phyloP scores from a whole-genome alignment of 2,329 filamentous ascomycete genomes.

The Nannizziopsis arthrosporioides region DNA sequence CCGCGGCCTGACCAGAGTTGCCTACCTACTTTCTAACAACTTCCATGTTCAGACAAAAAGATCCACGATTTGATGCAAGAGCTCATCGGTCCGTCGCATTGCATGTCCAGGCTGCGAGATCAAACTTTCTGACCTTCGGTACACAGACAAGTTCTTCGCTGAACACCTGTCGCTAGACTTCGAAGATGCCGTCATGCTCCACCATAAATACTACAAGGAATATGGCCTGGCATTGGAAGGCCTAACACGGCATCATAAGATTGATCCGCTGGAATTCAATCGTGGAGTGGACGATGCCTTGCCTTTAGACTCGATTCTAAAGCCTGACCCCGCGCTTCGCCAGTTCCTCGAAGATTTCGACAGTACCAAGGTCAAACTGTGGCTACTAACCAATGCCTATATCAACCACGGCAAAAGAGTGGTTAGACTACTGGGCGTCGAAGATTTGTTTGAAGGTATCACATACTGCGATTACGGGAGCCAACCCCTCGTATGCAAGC shows the following conservation, averaged over 20 bases:
- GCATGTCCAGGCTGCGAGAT: neutral
- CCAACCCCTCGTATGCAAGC: slow-evolving; percentile 73
- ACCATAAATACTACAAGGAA: slow-evolving; percentile 84
- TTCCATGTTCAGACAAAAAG: slow-evolving; percentile 46
- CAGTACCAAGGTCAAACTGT: slow-evolving; percentile 67
- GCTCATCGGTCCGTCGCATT: slow-evolving; percentile 48
- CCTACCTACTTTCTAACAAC: slow-evolving; percentile 4
- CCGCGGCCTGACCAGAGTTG: neutral
- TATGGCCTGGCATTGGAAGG: slow-evolving; percentile 98
- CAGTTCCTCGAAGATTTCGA: slow-evolving; percentile 73
- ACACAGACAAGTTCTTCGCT: slow-evolving; percentile 47
- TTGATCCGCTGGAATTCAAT: slow-evolving; percentile 92
- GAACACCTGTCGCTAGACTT: slow-evolving; percentile 60
- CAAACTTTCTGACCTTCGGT: neutral
- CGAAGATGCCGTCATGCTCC: slow-evolving; percentile 73
- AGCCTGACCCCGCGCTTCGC: slow-evolving; percentile 62
- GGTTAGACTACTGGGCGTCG: slow-evolving; percentile 64
- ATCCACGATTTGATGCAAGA: slow-evolving; percentile 82
- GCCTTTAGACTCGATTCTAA: slow-evolving; percentile 73
- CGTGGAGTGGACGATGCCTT: slow-evolving; percentile 86
- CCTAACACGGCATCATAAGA: slow-evolving; percentile 83
- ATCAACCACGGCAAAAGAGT: slow-evolving; percentile 76
- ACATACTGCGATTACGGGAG: slow-evolving; percentile 84
- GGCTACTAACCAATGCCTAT: slow-evolving; percentile 96
- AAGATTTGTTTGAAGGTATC: slow-evolving; percentile 85